Evolutionary conservation across 768 basidiomycete genomes (phyloP).

Genomic region (Russula emetica): DNA sequence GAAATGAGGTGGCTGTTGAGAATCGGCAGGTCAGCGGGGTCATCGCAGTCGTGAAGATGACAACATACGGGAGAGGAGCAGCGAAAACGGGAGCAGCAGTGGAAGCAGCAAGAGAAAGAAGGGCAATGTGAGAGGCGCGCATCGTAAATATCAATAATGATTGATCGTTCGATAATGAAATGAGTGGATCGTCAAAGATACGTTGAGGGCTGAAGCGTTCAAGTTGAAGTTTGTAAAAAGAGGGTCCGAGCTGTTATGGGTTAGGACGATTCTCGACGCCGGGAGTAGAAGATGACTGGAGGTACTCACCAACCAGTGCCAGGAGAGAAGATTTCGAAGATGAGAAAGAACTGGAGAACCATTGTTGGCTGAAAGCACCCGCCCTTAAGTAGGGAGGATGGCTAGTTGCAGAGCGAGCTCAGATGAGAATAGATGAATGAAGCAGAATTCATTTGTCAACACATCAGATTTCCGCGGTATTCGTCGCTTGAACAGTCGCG

Average conservation of each 20-base stretch:
- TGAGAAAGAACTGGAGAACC: not conserved
- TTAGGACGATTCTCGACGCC: not conserved
- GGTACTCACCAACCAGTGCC: constrained; percentile 17
- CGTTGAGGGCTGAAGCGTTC: not conserved
- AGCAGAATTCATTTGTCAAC: too few species aligned
- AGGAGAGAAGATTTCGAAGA: not conserved
- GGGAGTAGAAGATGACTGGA: not conserved
- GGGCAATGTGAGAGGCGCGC: not conserved
- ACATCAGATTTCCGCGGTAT: too few species aligned
- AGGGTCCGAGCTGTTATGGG: not conserved
- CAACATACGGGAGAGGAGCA: constrained; percentile 7
- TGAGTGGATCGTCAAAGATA: not conserved
- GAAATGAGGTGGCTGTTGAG: not conserved
- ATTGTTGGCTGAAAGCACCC: not conserved
- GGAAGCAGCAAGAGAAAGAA: constrained; percentile 4
- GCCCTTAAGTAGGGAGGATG: not conserved
- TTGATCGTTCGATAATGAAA: not conserved
- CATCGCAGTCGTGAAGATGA: not conserved
- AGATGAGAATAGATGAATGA: not conserved
- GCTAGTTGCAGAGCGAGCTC: not conserved
- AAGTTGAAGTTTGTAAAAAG: not conserved
- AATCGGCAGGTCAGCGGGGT: not conserved
- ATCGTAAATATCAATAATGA: not conserved
- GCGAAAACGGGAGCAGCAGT: not conserved
- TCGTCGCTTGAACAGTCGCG: not conserved